Conservation (phyloP, 2,329 filamentous ascomycete species). For the Aspergillus fischeri region DNA sequence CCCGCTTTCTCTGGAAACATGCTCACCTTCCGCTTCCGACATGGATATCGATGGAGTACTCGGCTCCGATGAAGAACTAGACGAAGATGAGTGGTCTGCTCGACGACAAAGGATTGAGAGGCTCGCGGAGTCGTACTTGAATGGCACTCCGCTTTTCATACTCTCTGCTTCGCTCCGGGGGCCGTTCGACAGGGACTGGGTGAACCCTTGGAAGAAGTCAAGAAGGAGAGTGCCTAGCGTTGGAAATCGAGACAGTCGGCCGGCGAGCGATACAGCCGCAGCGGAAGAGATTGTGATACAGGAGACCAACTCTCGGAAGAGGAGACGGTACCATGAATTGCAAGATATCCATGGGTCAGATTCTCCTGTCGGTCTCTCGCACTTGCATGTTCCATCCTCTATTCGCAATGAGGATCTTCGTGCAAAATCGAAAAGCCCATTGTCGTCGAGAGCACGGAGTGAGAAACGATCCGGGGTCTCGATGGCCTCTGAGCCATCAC, state of each 20-base stretch:
- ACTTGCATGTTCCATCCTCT: constrained; percentile 8
- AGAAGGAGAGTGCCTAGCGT: constrained; percentile 6
- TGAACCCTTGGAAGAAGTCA: constrained; percentile 43
- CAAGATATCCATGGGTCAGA: constrained; percentile 1
- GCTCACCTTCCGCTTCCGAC: constrained; percentile 20
- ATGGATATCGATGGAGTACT: constrained; percentile 24
- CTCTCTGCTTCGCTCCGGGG: constrained; percentile 43
- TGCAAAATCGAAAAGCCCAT: background rate
- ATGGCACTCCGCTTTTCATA: constrained; percentile 43
- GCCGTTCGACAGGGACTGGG: constrained; percentile 43
- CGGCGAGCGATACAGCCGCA: background rate
- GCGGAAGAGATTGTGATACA: constrained; percentile 21
- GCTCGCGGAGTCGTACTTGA: constrained; percentile 39
- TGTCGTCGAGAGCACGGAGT: background rate
- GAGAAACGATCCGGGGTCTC: constrained; percentile 1
- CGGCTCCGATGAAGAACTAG: constrained; percentile 40
- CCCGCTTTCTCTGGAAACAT: constrained; percentile 35
- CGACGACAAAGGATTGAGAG: constrained; percentile 43
- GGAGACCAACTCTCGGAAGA: constrained; percentile 24
- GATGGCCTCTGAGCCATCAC: constrained; percentile 4
- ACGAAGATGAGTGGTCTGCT: constrained; percentile 26
- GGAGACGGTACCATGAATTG: constrained; percentile 16
- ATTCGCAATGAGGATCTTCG: background rate
- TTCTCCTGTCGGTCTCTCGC: background rate
- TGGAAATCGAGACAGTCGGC: background rate